Percentiles rank a stretch among this genome's conserved stretches.
Conservation (phyloP, 2,329 filamentous ascomycete species). For the Zasmidium citrigriseum region DNA sequence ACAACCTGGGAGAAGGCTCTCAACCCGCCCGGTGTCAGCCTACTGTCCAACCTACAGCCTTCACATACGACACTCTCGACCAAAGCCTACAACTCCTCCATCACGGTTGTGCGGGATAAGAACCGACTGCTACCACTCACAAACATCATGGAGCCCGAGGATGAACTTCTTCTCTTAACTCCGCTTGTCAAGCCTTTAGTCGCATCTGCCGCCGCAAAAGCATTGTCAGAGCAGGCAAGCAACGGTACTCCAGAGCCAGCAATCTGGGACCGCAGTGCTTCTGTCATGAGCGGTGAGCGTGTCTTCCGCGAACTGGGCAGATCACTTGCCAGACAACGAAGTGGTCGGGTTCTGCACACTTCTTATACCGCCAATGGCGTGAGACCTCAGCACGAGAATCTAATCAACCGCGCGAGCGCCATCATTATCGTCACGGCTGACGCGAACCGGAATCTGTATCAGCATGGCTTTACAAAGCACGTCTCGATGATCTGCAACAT, state of each 20-base stretch:
- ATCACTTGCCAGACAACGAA: conserved; percentile 80
- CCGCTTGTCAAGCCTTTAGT: conserved; percentile 90
- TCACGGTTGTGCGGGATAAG: conserved; percentile 89
- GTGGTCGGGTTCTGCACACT: conserved; percentile 85
- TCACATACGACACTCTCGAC: conserved; percentile 79
- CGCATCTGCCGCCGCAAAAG: conserved; percentile 79
- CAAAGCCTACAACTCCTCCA: conserved; percentile 86
- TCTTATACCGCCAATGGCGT: conserved; percentile 95
- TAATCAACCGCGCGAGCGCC: conserved; percentile 83
- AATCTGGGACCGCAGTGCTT: conserved; percentile 58
- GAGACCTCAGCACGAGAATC: conserved; percentile 86
- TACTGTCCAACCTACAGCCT: conserved; percentile 78
- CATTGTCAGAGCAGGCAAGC: conserved; percentile 62
- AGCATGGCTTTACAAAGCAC: conserved; percentile 93
- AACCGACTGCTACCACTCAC: conserved; percentile 81
- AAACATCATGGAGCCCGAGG: conserved; percentile 76
- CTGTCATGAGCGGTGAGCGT: conserved; percentile 85
- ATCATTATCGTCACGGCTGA: conserved; percentile 92
- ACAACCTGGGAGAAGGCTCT: conserved; percentile 90
- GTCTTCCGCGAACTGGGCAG: conserved; percentile 89
- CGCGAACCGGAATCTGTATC: conserved; percentile 90
- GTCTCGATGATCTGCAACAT: conserved; percentile 93
- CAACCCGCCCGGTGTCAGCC: conserved; percentile 76
- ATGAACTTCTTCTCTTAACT: conserved; percentile 86
- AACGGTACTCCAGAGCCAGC: conserved; percentile 59